These are phyloP conservation scores for Coemansia sp. DNA, from an alignment of 192 early-diverging fungal genomes.

Conservation along the genomic window DNA sequence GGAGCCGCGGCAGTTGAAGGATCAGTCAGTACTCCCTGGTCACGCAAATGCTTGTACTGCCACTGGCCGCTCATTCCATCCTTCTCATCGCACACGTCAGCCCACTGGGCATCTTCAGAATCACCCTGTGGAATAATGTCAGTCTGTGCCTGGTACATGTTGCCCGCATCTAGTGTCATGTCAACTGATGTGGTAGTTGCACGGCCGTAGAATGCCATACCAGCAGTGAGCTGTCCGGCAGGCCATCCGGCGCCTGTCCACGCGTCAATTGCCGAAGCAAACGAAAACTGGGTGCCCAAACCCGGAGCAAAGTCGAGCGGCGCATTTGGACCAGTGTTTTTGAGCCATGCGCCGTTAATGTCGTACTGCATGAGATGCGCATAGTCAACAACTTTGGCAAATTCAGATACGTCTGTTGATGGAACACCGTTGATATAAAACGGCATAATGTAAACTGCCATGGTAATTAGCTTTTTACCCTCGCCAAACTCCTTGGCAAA, in stretches of 20 bases:
- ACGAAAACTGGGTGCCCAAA: slow-evolving; percentile 37
- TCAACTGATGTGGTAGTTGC: slow-evolving; percentile 40
- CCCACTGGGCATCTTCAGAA: slow-evolving; percentile 45
- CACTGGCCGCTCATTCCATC: slow-evolving; percentile 59
- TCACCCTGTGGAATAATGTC: slow-evolving; percentile 53
- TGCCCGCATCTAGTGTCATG: slow-evolving; percentile 52
- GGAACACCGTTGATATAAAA: slow-evolving; percentile 55
- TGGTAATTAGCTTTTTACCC: slow-evolving; percentile 58
- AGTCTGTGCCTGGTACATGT: slow-evolving; percentile 48
- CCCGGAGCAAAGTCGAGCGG: slow-evolving; percentile 49
- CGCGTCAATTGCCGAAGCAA: slow-evolving; percentile 48
- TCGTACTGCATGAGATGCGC: slow-evolving; percentile 77
- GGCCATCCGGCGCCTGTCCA: slow-evolving; percentile 63
- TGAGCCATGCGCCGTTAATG: slow-evolving; percentile 57
- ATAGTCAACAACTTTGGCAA: slow-evolving; percentile 61
- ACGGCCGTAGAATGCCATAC: slow-evolving; percentile 65
- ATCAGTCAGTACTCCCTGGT: slow-evolving; percentile 51
- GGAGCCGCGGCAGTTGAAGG: slow-evolving; percentile 55
- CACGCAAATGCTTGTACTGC: slow-evolving; percentile 64
- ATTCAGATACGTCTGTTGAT: slow-evolving; percentile 57
- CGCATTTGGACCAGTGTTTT: slow-evolving; percentile 61
- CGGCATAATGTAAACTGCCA: slow-evolving; percentile 63
- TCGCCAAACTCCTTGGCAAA: slow-evolving; percentile 24
- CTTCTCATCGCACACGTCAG: slow-evolving; percentile 38
- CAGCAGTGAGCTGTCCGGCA: slow-evolving; percentile 58